Base-by-base conservation (phyloP, 768 basidiomycete species). In the Sutorius australiensis region DNA sequence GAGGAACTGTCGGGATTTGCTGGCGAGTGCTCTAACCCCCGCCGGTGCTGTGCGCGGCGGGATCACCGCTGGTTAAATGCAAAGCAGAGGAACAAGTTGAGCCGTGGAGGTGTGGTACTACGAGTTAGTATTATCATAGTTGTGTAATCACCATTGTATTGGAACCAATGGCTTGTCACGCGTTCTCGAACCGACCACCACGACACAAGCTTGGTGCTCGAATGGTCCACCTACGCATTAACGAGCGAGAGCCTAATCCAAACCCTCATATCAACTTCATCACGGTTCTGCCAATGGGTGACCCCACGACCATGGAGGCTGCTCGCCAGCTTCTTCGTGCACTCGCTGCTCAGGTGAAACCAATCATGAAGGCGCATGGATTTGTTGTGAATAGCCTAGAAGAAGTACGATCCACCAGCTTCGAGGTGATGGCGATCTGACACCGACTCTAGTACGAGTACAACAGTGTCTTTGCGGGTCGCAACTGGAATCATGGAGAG, bases 401-500 rank as follows among this genome's bases (percentile, higher is more conserved):
- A 72, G 90, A 92, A 81, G 90, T 88, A 62, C 47, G 66, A 14
- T 44, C 32, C n/a, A 41, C 32, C 10, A 19, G 17, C 32, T 46
- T 13, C 3, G 32, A 40, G 17, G 32, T 32, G 42, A 47, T 36
- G 37, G 33, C 28, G 30, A 41, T 36, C 49, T 50, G 40, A 44
- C 40, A 6, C 16, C 34, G 37, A 32, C 36, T 46, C 34, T 61
- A 92, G 89, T 92, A 92, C 59, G 85, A 90, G 63, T 78, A 81
- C 62, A 92, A 92, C 63, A 61, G 59, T 13, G 87, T 92, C 6
- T 92, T 92, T 67, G 80, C 83, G 5, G 91, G 90, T 2, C 77
- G 90, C 44, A 92, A 92, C 64, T 93, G 90, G 90, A 89, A 90
- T 58, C 76, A 75, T 51, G 91, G 91, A 3, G 90, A 93, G 69